Percentiles rank a stretch among this genome's conserved stretches.
Evolutionary conservation across 2,329 filamentous ascomycete species (phyloP).

Genomic region (Hawksworthiomyces lignivorus): DNA sequence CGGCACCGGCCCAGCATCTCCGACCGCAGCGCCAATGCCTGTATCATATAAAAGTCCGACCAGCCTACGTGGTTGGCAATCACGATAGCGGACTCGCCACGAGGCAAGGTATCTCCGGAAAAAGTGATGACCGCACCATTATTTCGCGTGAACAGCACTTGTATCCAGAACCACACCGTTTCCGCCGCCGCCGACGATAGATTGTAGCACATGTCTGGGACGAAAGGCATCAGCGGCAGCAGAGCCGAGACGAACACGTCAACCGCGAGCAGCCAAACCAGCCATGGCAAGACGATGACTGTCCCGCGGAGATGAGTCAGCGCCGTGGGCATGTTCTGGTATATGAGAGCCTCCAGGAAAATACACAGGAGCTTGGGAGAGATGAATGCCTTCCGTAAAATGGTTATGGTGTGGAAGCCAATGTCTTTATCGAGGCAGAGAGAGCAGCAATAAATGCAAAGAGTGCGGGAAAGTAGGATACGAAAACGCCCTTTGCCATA

Average conservation of each 20-base stretch:
- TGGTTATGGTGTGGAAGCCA: too few relatives aligned
- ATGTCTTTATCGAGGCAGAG: too few relatives aligned
- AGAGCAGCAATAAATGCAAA: too few relatives aligned
- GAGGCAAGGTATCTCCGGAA: constrained; percentile 44
- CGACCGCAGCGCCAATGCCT: constrained; percentile 44
- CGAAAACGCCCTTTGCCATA: too few relatives aligned
- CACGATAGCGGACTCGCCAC: constrained; percentile 51
- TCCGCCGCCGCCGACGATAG: constrained; percentile 46
- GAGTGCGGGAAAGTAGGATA: too few relatives aligned
- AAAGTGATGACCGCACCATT: constrained; percentile 47
- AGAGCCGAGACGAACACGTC: constrained; percentile 44
- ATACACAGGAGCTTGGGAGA: too few relatives aligned
- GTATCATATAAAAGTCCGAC: constrained; percentile 59
- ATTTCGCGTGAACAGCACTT: constrained; percentile 44
- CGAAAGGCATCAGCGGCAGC: constrained; percentile 37
- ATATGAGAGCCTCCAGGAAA: too few relatives aligned
- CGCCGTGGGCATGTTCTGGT: constrained; percentile 13
- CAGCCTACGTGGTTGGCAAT: constrained; percentile 54
- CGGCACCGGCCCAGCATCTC: constrained; percentile 54
- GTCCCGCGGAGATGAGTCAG: constrained; percentile 34
- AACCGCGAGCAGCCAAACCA: constrained; percentile 42
- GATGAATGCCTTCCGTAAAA: too few relatives aligned
- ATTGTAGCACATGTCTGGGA: constrained; percentile 44
- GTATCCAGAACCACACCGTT: constrained; percentile 50
- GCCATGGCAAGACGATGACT: constrained; percentile 41